Evolutionary conservation across 345 rosid genomes (phyloP).

Genomic region (Populus pruinosa): DNA sequence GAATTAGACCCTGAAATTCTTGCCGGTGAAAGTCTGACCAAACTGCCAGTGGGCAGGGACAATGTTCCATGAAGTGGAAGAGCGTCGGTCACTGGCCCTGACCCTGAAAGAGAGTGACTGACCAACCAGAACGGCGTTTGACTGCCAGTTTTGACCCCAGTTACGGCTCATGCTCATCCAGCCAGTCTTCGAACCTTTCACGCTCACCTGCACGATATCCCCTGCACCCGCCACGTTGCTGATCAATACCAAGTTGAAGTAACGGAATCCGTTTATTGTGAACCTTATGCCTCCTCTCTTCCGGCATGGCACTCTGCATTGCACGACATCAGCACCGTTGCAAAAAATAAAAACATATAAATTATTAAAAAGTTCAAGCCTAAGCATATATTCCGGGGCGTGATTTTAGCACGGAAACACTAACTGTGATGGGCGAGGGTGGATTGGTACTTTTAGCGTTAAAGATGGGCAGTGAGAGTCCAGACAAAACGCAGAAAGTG

Average conservation of each 20-base stretch:
- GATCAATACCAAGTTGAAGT: conserved; percentile 82
- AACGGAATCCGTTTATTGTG: conserved; percentile 92
- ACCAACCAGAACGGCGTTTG: conserved; percentile 71
- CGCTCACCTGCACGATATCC: conserved; percentile 62
- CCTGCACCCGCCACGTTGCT: conserved; percentile 98
- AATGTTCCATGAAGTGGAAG: conserved; percentile 72
- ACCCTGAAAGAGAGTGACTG: conserved; percentile 87
- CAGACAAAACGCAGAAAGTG: conserved; percentile 1
- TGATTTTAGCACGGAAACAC: not conserved
- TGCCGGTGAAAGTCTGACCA: conserved; percentile 91
- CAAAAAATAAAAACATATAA: not conserved
- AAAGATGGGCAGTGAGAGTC: not conserved
- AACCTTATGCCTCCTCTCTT: conserved; percentile 87
- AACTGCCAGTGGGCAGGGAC: conserved; percentile 86
- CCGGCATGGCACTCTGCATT: conserved; percentile 74
- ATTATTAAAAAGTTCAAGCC: not conserved
- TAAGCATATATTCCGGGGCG: not conserved
- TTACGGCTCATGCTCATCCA: conserved; percentile 93
- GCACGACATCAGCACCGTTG: not conserved
- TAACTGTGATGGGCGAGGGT: not conserved
- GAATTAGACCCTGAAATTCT: conserved; percentile 72
- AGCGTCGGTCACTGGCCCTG: conserved; percentile 69
- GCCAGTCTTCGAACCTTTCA: conserved; percentile 66
- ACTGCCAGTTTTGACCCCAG: conserved; percentile 99
- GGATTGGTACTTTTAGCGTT: not conserved